These are phyloP conservation scores for Vanderwaltozyma tropicalis DNA, from an alignment of 805 yeast genomes.

Conservation along the genomic window DNA sequence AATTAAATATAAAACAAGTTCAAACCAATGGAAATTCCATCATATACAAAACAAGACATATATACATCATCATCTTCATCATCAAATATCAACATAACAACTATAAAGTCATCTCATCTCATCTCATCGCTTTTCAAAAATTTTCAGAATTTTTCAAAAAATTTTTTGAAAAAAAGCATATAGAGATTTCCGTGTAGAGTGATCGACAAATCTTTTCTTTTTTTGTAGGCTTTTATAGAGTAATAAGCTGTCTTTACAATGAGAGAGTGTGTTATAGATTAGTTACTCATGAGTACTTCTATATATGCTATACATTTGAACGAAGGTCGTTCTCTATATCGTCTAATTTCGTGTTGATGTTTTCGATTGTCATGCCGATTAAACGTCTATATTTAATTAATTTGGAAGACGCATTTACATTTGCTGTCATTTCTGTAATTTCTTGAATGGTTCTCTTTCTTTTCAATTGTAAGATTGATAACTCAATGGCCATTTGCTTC, in stretches of 20 bases:
- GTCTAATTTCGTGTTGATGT: conserved; percentile 68
- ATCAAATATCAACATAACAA: neutral
- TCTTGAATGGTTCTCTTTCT: conserved; percentile 26
- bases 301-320: neutral
- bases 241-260: no score
- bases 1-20: no score
- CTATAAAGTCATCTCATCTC: conserved; percentile 20
- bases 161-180: no score
- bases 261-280: neutral
- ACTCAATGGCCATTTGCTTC: neutral
- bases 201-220: neutral
- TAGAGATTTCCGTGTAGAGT: no score
- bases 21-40: no score
- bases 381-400: conserved; percentile 73
- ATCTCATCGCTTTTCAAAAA: conserved; percentile 6
- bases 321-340: conserved; percentile 50
- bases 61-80: no score
- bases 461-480: neutral
- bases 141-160: neutral
- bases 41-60: no score
- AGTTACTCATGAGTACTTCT: neutral
- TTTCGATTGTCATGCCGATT: conserved; percentile 69
- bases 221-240: neutral
- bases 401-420: conserved; percentile 38
- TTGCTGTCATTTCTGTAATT: conserved; percentile 41